Evolutionary conservation across 139 green algal species (phyloP), one percentile per base, ranked within the genome.

Genomic region (Chlamydomonas incerta): DNA sequence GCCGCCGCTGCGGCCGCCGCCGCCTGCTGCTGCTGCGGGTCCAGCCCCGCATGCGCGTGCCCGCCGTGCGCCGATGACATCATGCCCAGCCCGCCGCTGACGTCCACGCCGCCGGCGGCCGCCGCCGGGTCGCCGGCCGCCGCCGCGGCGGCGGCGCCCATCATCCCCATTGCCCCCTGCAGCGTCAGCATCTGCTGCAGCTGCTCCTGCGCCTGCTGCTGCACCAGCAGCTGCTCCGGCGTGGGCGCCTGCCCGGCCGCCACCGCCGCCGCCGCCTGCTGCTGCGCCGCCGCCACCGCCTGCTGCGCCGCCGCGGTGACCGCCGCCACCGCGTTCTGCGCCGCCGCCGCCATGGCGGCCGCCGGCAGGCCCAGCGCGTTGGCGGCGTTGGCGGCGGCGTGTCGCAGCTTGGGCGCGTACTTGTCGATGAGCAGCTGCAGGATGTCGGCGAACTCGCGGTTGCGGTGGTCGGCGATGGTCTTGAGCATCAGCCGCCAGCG

Each of bases 401-500:
- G 5, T 5, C 72, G 66, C 67, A 83, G 77, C 77, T 83, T 83
- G 63, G 83, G 72, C 58, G 72, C 72, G 52, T 83, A 72, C 62
- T 88, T 76, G 60, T 88, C 62, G 15, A 76, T 50, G 63, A 69
- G 46, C n/a, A 67, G 50, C 63, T n/a, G 21, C 24, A 82, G 41
- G 37, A 88, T 67, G 5, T 72, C 72, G 28, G 73, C 29, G 26
- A 84, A 80, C 65, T 88, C 83, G 74, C 84, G 58, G 50, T 88
- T 82, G 46, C 74, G 60, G 62, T 71, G 47, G 63, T 80, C 67
- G 28, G 88, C 80, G 52, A 91, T 73, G 31, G 67, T 67, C 75
- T 92, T 91, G 31, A 90, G 73, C 91, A 96, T 95, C 17, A 96
- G 82, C 31, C 82, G 89, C 93, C 93, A 96, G 63, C 93, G 90